Evolutionary conservation across 345 rosid species (phyloP), one percentile per base, ranked within the genome.

Genomic region (Sonneratia alba): DNA sequence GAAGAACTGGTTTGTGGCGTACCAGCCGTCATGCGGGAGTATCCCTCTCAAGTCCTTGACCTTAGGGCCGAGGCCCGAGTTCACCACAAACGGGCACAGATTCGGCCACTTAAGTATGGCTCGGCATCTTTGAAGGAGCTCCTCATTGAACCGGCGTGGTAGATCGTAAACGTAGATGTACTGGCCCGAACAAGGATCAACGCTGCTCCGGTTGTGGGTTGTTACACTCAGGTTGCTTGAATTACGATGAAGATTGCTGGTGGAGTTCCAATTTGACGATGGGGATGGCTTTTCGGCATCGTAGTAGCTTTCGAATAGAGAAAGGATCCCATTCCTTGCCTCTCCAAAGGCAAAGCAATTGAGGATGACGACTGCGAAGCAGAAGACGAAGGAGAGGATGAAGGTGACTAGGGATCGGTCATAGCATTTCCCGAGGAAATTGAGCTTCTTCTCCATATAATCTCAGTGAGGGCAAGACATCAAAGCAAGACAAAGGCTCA

Each of bases 1-100:
- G 36, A 71, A 21, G 76, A 89, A 89, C 80, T 87, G 93, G 72
- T 85, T 84, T 21, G 91, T 89, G 3, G 70, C 70, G 48, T 64
- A 80, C 85, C 88, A 85, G 22, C 78, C 64, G 0, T 21, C 74
- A 4, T 68, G 21, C 6, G 48, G 49, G 15, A 81, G 69, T 51
- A 81, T 70, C 9, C 71, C 66, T 51, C 37, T 38, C 3, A 73
- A 64, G 19, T 72, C 75, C n/a, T 65, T 37, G 10, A 81, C 73
- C 43, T 6, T n/a, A 2, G 90, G 85, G 63, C 94, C 94, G 36
- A 85, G 68, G 1, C 91, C 86, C 0, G 15, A 78, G 68, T 89
- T 87, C 10, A 51, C 59, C 3, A 84, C 13, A 36, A 70, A 81
- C 13, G 78, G 80, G 69, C 91, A 89, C 86, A 89, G 81, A 51